Evolutionary conservation across 2,329 filamentous ascomycete species (phyloP).

Genomic region (Colletotrichum sansevieriae): DNA sequence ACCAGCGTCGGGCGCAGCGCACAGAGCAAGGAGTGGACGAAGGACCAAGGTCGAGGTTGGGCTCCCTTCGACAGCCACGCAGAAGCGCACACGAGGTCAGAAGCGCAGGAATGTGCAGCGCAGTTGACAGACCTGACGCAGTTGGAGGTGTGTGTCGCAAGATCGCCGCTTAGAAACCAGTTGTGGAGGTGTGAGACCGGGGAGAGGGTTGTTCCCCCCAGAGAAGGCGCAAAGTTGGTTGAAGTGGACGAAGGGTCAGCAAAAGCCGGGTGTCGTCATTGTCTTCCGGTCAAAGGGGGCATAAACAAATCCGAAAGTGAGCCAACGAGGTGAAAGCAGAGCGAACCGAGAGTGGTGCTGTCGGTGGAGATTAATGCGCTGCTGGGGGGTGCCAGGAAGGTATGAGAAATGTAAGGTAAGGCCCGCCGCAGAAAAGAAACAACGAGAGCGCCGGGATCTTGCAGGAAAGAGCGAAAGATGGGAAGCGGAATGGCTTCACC

Average conservation of each 20-base stretch:
- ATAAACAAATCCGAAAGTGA: conserved; percentile 25
- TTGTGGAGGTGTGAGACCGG: conserved; percentile 20
- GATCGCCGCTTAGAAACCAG: too few relatives aligned
- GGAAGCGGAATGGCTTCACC: conserved; percentile 11
- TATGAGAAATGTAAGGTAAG: conserved; percentile 2
- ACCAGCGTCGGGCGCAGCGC: conserved; percentile 34
- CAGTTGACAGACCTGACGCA: too few relatives aligned
- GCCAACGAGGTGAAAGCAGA: not conserved
- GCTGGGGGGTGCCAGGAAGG: not conserved
- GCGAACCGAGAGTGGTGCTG: conserved; percentile 1
- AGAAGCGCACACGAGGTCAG: conserved; percentile 13
- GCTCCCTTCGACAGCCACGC: conserved; percentile 38
- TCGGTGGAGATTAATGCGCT: conserved; percentile 27
- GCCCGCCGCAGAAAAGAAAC: conserved; percentile 8
- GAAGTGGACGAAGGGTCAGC: conserved; percentile 32
- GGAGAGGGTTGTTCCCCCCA: conserved; percentile 23
- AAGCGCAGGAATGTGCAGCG: not conserved
- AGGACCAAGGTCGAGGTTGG: conserved; percentile 30
- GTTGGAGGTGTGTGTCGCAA: not conserved
- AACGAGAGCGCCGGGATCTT: not conserved
- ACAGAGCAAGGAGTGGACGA: conserved; percentile 39
- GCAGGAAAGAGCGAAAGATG: conserved; percentile 10
- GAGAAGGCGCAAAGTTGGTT: conserved; percentile 21
- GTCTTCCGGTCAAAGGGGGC: conserved; percentile 31
- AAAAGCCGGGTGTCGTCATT: conserved; percentile 39